Conservation (phyloP, 352 stramenopile genomes). For the Phytophthora sansomeana region DNA sequence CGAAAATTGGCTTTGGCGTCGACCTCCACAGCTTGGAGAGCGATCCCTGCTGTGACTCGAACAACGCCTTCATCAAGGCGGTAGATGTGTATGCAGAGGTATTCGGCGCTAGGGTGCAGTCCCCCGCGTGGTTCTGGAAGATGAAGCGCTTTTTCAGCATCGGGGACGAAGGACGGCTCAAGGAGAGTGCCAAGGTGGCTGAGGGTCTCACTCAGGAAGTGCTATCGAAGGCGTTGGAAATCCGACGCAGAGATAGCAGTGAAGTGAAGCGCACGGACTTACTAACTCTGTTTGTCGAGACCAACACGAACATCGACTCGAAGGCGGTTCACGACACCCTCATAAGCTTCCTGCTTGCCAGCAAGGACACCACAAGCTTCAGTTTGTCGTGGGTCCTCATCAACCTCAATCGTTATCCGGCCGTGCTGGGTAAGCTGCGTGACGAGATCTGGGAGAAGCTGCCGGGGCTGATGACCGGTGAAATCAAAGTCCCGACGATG, state of each 20-base stretch:
- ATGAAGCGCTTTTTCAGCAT: constrained; percentile 50
- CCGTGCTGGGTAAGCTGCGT: constrained; percentile 46
- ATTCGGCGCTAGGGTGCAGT: constrained; percentile 52
- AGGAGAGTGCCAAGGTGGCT: constrained; percentile 44
- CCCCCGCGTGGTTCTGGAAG: constrained; percentile 57
- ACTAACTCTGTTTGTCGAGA: constrained; percentile 46
- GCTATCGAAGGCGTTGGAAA: constrained; percentile 45
- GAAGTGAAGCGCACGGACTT: constrained; percentile 35
- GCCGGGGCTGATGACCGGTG: constrained; percentile 33
- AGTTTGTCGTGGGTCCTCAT: constrained; percentile 67
- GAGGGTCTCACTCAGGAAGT: constrained; percentile 44
- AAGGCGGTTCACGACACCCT: constrained; percentile 62
- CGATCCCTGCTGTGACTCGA: constrained; percentile 37
- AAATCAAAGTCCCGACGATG: constrained; percentile 36
- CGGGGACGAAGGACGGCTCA: constrained; percentile 44
- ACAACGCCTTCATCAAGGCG: constrained; percentile 56
- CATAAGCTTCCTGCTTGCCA: constrained; percentile 69
- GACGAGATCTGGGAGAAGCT: constrained; percentile 43
- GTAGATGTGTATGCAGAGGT: constrained; percentile 47
- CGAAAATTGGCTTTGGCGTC: constrained; percentile 77
- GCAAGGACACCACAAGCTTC: constrained; percentile 63
- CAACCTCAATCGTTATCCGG: constrained; percentile 61
- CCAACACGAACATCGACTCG: constrained; percentile 30
- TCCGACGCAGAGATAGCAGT: constrained; percentile 5
- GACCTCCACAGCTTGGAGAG: constrained; percentile 54